A percentile compares a stretch with the other conserved stretches of the same genome.
phyloP scores from a whole-genome alignment of 805 yeast species.

The Zygoascus tannicola region DNA sequence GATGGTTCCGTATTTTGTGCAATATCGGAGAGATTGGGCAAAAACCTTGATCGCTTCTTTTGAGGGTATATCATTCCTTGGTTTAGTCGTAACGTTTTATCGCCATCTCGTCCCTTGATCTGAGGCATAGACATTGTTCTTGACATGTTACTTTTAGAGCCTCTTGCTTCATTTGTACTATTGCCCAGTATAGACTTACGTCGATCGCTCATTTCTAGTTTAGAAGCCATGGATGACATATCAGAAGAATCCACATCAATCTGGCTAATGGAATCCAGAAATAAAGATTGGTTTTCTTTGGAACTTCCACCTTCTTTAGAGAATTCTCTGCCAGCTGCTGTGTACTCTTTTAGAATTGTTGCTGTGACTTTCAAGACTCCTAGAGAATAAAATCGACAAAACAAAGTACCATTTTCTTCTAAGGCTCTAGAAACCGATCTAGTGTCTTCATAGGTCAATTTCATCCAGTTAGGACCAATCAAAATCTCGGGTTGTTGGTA shows the following conservation, averaged over 20 bases:
- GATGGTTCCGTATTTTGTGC: constrained; percentile 39
- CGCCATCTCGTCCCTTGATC: background rate
- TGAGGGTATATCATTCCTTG: background rate
- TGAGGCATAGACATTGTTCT: background rate
- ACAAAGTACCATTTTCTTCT: constrained; percentile 67
- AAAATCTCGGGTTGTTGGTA: constrained; percentile 45
- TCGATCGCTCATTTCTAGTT: background rate
- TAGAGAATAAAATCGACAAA: constrained; percentile 19
- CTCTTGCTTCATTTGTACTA: constrained; percentile 42
- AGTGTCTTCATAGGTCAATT: constrained; percentile 69
- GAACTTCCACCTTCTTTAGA: background rate
- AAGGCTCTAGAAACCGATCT: constrained; percentile 74
- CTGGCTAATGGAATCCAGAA: background rate
- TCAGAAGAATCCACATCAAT: background rate
- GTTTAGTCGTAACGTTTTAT: background rate
- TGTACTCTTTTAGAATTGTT: background rate
- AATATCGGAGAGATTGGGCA: background rate
- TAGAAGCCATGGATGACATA: background rate
- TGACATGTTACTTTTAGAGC: background rate
- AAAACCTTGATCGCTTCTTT: background rate
- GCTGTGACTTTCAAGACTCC: constrained; percentile 1
- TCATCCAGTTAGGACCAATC: constrained; percentile 87
- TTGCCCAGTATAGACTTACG: background rate
- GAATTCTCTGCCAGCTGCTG: background rate
- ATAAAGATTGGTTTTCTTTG: background rate